A percentile compares a stretch with the other conserved stretches of the same genome.
These are phyloP conservation scores for Coemansia sp. DNA, from an alignment of 192 early-diverging fungal genomes.

Conservation along the genomic window DNA sequence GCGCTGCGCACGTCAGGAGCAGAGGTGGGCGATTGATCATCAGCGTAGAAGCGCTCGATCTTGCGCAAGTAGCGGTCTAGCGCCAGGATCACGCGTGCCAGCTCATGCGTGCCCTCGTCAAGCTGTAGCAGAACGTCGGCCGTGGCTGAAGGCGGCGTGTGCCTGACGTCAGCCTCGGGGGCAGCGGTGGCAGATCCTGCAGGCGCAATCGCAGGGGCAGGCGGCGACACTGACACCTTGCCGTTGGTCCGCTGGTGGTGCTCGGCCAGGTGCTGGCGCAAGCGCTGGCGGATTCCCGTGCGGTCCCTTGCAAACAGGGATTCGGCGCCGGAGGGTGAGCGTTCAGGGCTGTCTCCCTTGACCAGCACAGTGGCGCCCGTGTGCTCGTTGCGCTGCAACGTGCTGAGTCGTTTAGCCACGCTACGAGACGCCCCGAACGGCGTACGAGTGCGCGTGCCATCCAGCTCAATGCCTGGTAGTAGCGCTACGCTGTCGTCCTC, in stretches of 20 bases:
- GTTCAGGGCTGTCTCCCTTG: slow-evolving; percentile 25
- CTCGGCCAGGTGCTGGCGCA: slow-evolving; percentile 57
- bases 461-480: slow-evolving; percentile 44
- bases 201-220: background rate
- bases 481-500: slow-evolving; percentile 44
- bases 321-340: slow-evolving; percentile 3
- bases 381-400: slow-evolving; percentile 54
- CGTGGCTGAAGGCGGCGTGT: slow-evolving; percentile 10
- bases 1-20: slow-evolving; percentile 29
- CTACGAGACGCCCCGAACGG: slow-evolving; percentile 20
- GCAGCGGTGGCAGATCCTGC: background rate
- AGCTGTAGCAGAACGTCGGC: slow-evolving; percentile 53
- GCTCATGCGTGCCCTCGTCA: slow-evolving; percentile 52
- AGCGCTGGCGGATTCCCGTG: slow-evolving; percentile 52
- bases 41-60: slow-evolving; percentile 47
- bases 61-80: slow-evolving; percentile 54
- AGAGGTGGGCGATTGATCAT: slow-evolving; percentile 18
- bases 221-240: slow-evolving; percentile 3
- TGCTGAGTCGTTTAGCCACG: slow-evolving; percentile 35
- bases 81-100: slow-evolving; percentile 52
- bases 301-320: slow-evolving; percentile 54
- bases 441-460: slow-evolving; percentile 25
- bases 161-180: background rate
- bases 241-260: slow-evolving; percentile 48
- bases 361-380: slow-evolving; percentile 52